Evolutionary conservation across 768 basidiomycete species (phyloP), one percentile per base, ranked within the genome.

Genomic region (Pisolithus microcarpus): DNA sequence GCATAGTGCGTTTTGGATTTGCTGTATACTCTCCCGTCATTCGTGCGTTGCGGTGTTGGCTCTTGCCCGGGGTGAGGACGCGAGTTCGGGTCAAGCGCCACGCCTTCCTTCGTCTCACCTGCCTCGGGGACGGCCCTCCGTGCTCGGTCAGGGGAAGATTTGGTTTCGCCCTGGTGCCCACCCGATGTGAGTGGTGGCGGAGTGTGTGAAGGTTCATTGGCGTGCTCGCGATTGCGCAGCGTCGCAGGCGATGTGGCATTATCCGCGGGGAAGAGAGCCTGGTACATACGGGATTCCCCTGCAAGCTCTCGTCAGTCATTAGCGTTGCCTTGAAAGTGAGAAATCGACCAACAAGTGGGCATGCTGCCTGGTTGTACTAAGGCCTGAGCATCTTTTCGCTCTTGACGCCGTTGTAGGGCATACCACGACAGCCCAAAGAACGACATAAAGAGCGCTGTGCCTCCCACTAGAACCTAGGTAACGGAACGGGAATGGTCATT

Each of bases 251-350:
- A 58, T 15, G 34, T 49, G 0, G 61, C 52, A 19, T 58, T 61
- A 7, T 58, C 49, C 11, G 43, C 51, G 9, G 46, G 48, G 30
- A 49, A 46, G 11, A 62, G 60, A 1, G 58, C 64, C 39, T 63
- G 59, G 11, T 56, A 19, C 31, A 68, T 57, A 15, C 66, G 65
- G 43, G 56, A 50, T 53, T 67, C 59, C 65, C 62, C 65, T 62
- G 39, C 9, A 34, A 26, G 47, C 19, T 23, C 38, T 26, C 13
- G n/a, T n/a, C 7, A 8, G 15, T 37, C 34, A 19, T 34, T 19
- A n/a, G 18, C 18, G 24, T 43, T 21, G 10, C 30, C 34, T 31
- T 23, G 10, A 13, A 3, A 15, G n/a, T 11, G 11, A 16, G 43
- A 23, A 24, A 9, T 9, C 24, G 40, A 47, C 57, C 6, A 16